Evolutionary conservation across 208 protist species (phyloP).

Genomic region (Wallacemonas collosoma): DNA sequence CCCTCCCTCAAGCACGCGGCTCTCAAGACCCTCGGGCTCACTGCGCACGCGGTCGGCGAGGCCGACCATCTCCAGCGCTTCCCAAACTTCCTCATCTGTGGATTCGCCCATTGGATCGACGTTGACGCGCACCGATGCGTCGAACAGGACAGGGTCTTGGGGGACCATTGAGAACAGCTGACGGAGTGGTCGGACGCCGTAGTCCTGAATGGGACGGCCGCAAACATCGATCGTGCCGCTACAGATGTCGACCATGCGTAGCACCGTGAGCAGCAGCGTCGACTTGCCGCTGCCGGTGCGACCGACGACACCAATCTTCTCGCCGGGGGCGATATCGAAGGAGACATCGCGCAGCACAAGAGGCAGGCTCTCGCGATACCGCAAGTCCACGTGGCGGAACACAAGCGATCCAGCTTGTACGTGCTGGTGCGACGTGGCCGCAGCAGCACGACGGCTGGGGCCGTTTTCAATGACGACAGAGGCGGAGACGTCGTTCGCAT

Average conservation of each 20-base stretch:
- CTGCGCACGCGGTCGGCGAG: conserved; percentile 25
- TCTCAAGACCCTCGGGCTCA: conserved; percentile 26
- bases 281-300: conserved; percentile 89
- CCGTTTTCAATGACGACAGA: conserved; percentile 25
- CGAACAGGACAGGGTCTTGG: conserved; percentile 84
- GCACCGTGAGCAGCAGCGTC: conserved; percentile 73
- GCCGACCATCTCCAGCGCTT: conserved; percentile 37
- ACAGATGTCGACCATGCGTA: conserved; percentile 70
- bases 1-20: conserved; percentile 43
- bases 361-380: conserved; percentile 65
- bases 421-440: neutral
- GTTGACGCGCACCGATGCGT: conserved; percentile 77
- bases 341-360: conserved; percentile 66
- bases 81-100: conserved; percentile 33
- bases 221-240: conserved; percentile 54
- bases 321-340: conserved; percentile 48
- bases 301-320: conserved; percentile 89
- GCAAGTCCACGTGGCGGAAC: conserved; percentile 68
- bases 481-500: conserved; percentile 7
- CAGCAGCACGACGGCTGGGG: neutral
- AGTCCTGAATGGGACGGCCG: conserved; percentile 36
- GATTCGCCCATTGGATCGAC: conserved; percentile 60
- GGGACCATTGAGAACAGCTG: conserved; percentile 81
- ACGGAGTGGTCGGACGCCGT: conserved; percentile 52
- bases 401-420: conserved; percentile 40